phyloP scores from a whole-genome alignment of 768 basidiomycete species.

The Suillus occidentalis region DNA sequence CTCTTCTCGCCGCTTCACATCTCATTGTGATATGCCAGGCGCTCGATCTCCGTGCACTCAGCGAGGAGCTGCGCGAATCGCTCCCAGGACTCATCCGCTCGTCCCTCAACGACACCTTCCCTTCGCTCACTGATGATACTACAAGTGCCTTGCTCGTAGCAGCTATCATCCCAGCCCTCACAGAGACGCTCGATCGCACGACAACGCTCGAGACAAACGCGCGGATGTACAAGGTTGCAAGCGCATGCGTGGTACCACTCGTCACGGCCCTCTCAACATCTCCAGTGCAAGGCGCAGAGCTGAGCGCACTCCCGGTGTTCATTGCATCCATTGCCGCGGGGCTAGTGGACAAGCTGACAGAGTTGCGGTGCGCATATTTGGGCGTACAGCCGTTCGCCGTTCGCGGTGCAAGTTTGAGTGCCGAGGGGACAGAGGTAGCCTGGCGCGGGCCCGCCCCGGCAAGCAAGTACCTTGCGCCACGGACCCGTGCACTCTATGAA shows the following conservation, averaged over 20 bases:
- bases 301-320: conserved; percentile 26
- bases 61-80: conserved; percentile 55
- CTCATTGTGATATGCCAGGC: conserved; percentile 80
- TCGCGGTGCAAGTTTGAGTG: conserved; percentile 11
- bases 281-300: conserved; percentile 17
- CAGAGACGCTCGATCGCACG: conserved; percentile 58
- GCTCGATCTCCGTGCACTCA: conserved; percentile 79
- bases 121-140: not conserved
- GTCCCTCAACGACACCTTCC: not conserved
- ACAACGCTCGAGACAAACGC: conserved; percentile 68
- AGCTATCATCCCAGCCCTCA: conserved; percentile 42
- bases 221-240: conserved; percentile 73
- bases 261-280: conserved; percentile 43
- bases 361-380: conserved; percentile 30
- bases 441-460: conserved; percentile 65
- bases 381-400: conserved; percentile 23
- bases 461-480: conserved; percentile 48
- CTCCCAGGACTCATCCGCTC: conserved; percentile 21
- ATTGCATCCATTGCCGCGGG: conserved; percentile 17
- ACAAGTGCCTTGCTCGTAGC: not conserved
- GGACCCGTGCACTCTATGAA: conserved; percentile 71
- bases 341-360: conserved; percentile 23
- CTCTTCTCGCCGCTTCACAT: conserved; percentile 72
- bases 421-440: conserved; percentile 28
- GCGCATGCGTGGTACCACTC: conserved; percentile 57